Evolutionary conservation across 2,329 filamentous ascomycete species (phyloP).

Genomic region (Nannizziopsis arthrosporioides): DNA sequence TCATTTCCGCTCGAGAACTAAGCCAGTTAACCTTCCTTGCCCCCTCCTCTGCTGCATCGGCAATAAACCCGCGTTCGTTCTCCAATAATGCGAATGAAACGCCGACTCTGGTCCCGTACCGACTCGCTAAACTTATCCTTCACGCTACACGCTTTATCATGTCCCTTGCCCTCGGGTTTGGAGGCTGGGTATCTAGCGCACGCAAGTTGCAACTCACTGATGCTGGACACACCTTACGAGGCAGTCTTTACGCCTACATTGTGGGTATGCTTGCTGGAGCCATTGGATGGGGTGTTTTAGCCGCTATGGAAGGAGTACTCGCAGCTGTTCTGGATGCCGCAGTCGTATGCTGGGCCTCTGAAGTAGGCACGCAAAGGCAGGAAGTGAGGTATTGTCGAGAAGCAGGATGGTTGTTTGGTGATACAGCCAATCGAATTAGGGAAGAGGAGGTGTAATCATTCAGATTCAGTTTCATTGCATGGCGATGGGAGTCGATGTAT

Average conservation of each 20-base stretch:
- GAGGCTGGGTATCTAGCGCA: conserved; percentile 91
- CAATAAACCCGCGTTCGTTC: conserved; percentile 36
- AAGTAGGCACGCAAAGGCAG: conserved; percentile 53
- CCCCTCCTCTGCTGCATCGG: conserved; percentile 61
- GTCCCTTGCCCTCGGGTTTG: conserved; percentile 79
- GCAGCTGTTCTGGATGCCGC: conserved; percentile 79
- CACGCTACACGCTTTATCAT: conserved; percentile 87
- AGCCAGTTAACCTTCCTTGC: conserved; percentile 72
- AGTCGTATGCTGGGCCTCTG: conserved; percentile 88
- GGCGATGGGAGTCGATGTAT: background rate
- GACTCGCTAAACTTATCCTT: conserved; percentile 79
- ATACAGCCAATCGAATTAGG: conserved; percentile 22
- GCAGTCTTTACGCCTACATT: conserved; percentile 87
- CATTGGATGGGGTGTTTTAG: conserved; percentile 87
- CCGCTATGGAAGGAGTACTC: conserved; percentile 78
- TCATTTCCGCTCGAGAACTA: conserved; percentile 64
- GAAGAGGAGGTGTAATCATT: conserved; percentile 3
- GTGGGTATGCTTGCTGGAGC: conserved; percentile 85
- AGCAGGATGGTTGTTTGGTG: conserved; percentile 77
- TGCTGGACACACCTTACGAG: conserved; percentile 42
- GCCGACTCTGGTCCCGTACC: conserved; percentile 64
- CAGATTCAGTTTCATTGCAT: background rate
- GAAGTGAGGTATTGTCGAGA: conserved; percentile 77
- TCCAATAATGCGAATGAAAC: conserved; percentile 33
- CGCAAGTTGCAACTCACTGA: conserved; percentile 57